Evolutionary conservation across 345 rosid genomes (phyloP).

Genomic region (Gossypium rotundifolium): DNA sequence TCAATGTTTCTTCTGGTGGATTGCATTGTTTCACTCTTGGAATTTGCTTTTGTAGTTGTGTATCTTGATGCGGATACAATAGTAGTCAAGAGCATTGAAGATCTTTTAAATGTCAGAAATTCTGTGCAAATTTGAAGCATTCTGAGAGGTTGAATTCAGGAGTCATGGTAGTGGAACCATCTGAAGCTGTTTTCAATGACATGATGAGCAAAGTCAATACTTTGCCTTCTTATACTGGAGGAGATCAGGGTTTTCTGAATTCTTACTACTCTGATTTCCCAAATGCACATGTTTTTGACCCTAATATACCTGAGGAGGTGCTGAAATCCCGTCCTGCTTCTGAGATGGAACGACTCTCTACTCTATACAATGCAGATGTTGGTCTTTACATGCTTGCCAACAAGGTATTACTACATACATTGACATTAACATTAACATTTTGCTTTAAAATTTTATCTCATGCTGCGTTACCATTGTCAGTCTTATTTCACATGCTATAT

Average conservation of each 20-base stretch:
- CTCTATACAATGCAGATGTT: conserved; percentile 90
- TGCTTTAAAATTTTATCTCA: neutral
- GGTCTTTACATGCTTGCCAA: conserved; percentile 98
- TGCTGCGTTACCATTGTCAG: neutral
- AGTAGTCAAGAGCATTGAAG: conserved; percentile 88
- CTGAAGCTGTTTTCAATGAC: conserved; percentile 56
- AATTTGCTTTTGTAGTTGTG: conserved; percentile 49
- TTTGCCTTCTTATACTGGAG: conserved; percentile 81
- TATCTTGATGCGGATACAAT: conserved; percentile 95
- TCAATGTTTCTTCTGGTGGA: neutral
- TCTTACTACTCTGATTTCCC: conserved; percentile 72
- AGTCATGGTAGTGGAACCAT: conserved; percentile 96
- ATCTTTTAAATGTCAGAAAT: conserved; percentile 72
- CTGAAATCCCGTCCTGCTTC: conserved; percentile 57
- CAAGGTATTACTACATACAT: conserved; percentile 49
- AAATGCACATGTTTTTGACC: conserved; percentile 82
- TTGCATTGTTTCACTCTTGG: neutral
- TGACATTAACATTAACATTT: neutral
- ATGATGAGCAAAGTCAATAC: conserved; percentile 84
- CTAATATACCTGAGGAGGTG: conserved; percentile 50
- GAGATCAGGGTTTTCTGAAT: conserved; percentile 91
- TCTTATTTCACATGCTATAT: neutral
- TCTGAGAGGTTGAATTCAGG: conserved; percentile 94
- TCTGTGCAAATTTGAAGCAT: conserved; percentile 92
- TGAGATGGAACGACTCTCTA: conserved; percentile 85